Evolutionary conservation across 805 yeast species (phyloP), one percentile per base, ranked within the genome.

Genomic region (Candida verbasci): DNA sequence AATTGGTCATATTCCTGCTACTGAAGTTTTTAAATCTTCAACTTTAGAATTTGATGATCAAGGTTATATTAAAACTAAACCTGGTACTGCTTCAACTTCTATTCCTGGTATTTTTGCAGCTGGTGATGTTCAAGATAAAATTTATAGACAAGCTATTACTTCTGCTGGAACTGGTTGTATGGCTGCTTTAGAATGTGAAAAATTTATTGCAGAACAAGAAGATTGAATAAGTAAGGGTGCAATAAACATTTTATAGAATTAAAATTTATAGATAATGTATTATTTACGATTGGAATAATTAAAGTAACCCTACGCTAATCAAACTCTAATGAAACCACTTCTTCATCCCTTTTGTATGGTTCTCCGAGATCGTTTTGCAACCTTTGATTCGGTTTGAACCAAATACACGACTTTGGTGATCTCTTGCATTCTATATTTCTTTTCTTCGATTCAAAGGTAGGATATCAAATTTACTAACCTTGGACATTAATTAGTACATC

Each of bases 81-180:
- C 97, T 52, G 98, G 97, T 44, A 70, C 95, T 15, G 70, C 97
- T 12, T 65, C 70, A 51, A 93, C 98, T 32, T 80, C 94, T 10
- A 76, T 91, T 41, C 77, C 76, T 55, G 97, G 97, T 60, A 86
- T 93, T 44, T 93, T 84, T 51, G 98, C 98, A 42, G 98, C 98
- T 42, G 98, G 98, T 68, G 98, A 93, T 58, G 98, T 93, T 40
- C 98, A 93, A 68, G 98, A 93, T 68, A 82, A 86, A 64, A 78
- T 77, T 60, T 93, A 91, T 68, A 86, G 98, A 80, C 98, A 93
- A 72, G 98, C 98, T 41, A 87, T 93, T 58, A 93, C 98, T 28
- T 88, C 97, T 61, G 98, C 98, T n/a, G 98, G 98, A 57, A 76
- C 96, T 45, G 98, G 98, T 46, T 93, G 98, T 75, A 91, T 89